Percentiles rank a stretch among this genome's conserved stretches.
These are phyloP conservation scores for Westerdykella sp. DNA, from an alignment of 2,329 filamentous ascomycete species.

Conservation along the genomic window DNA sequence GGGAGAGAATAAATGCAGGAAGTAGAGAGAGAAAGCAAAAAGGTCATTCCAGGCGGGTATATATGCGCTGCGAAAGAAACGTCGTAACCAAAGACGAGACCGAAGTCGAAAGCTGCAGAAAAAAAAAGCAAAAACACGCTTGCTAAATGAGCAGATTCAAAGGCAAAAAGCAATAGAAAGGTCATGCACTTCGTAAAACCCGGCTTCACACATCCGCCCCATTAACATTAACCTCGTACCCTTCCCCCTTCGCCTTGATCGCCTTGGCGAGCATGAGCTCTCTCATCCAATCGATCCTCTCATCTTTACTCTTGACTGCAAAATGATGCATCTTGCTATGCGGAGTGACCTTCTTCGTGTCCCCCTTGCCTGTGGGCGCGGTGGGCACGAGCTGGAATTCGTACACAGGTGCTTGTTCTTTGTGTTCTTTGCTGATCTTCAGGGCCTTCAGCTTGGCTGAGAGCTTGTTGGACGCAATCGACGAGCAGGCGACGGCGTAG, in stretches of 20 bases:
- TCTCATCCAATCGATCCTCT: slow-evolving; percentile 95
- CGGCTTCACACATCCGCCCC: slow-evolving; percentile 41
- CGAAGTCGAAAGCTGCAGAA: slow-evolving; percentile 1
- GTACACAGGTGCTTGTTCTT: slow-evolving; percentile 60
- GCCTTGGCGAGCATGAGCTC: slow-evolving; percentile 89
- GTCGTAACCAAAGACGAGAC: slow-evolving; percentile 5
- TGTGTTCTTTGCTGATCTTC: slow-evolving; percentile 48
- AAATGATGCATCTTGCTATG: slow-evolving; percentile 85
- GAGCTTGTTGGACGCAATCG: slow-evolving; percentile 72
- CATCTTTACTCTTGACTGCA: slow-evolving; percentile 77
- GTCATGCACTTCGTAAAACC: background rate
- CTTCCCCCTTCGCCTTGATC: slow-evolving; percentile 74
- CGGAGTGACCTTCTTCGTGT: slow-evolving; percentile 32
- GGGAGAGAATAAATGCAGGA: background rate
- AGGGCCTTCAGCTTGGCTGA: slow-evolving; percentile 81
- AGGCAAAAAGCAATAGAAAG: slow-evolving; percentile 5
- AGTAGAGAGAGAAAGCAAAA: background rate
- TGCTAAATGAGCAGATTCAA: background rate
- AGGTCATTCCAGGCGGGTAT: background rate
- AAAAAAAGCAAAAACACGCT: background rate
- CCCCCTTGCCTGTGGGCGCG: slow-evolving; percentile 40
- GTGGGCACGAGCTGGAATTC: slow-evolving; percentile 80
- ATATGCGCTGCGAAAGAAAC: background rate
- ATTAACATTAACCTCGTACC: slow-evolving; percentile 76
- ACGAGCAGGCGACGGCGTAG: slow-evolving; percentile 80